Evolutionary conservation across 148 eudicot genomes (phyloP).

Genomic region (Beta vulgaris): DNA sequence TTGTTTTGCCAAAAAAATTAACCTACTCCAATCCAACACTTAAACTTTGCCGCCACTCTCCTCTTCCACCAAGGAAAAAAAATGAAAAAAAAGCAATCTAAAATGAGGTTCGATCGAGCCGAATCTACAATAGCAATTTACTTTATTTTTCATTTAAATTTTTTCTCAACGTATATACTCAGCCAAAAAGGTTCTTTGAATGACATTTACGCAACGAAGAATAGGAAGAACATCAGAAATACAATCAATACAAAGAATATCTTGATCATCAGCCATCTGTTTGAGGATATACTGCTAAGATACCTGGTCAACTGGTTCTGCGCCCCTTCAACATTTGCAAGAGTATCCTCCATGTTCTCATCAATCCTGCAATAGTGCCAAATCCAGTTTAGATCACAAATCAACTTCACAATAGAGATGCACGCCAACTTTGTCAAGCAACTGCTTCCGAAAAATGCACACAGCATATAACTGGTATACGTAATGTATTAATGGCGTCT

Average conservation of each 20-base stretch:
- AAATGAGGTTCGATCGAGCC: constrained; percentile 17
- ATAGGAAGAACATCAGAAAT: constrained; percentile 82
- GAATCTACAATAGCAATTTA: constrained; percentile 31
- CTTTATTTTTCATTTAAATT: constrained; percentile 14
- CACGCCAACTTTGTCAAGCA: background rate
- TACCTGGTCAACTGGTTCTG: constrained; percentile 70
- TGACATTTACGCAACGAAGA: constrained; percentile 67
- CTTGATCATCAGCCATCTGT: constrained; percentile 96
- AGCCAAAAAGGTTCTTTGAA: constrained; percentile 11
- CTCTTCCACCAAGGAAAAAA: background rate
- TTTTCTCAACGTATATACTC: constrained; percentile 29
- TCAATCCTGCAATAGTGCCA: constrained; percentile 48
- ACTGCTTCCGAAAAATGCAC: no score
- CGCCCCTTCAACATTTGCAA: constrained; percentile 73
- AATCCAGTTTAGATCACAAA: constrained; percentile 7
- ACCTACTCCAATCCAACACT: constrained; percentile 22
- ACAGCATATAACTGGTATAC: background rate
- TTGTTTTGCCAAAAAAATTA: constrained; percentile 15
- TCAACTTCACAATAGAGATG: background rate
- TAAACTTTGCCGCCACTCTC: background rate
- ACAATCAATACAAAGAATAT: constrained; percentile 78
- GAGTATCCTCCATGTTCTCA: constrained; percentile 80
- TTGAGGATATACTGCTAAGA: constrained; percentile 81
- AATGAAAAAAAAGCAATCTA: background rate
- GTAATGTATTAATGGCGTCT: background rate